Conservation (phyloP, 768 basidiomycete genomes). For the Mycena albidolilacea region DNA sequence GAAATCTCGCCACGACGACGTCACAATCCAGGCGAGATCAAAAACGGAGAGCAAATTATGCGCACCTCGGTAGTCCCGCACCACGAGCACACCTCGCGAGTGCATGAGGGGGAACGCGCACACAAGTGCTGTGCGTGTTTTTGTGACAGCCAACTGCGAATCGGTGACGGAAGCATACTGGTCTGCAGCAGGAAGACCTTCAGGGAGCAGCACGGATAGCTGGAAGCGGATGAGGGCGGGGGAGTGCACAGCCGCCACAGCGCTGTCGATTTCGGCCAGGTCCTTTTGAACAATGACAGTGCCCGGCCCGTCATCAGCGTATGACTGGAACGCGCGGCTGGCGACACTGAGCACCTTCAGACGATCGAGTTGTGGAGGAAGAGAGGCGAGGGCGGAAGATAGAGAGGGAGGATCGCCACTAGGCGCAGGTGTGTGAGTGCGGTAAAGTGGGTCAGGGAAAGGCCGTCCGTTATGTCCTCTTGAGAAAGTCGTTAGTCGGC, state of each 20-base stretch:
- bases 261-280: neutral
- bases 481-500: neutral
- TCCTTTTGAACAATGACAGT: no score
- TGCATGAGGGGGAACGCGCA: neutral
- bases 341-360: neutral
- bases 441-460: neutral
- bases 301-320: neutral
- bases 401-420: neutral
- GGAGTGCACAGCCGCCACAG: neutral
- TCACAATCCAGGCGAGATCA: no score
- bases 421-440: neutral
- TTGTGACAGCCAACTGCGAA: neutral
- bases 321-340: neutral
- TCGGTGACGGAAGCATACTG: neutral
- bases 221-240: neutral
- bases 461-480: neutral
- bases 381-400: neutral
- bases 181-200: neutral
- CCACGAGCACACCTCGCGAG: neutral
- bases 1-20: no score
- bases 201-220: neutral
- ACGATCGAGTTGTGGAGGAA: neutral
- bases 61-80: slow-evolving; percentile 7
- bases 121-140: neutral
- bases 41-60: no score